These are phyloP conservation scores for Candida sanyaensis DNA, from an alignment of 1,139 yeast genomes.

Conservation along the genomic window DNA sequence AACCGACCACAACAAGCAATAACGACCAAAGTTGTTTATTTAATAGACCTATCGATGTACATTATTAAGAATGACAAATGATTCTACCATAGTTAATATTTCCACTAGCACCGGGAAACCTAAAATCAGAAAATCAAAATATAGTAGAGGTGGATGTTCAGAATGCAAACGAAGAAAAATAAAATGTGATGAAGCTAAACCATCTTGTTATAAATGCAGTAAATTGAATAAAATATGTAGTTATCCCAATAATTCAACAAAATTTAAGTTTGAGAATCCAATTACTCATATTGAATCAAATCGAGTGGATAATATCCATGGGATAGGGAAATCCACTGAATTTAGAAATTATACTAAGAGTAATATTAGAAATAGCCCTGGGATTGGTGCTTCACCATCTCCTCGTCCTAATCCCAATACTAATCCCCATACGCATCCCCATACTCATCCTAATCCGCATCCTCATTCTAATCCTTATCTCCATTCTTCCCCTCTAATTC, in stretches of 20 bases:
- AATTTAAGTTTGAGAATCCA: constrained; percentile 25
- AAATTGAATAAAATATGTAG: constrained; percentile 50
- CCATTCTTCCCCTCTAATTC: constrained; percentile 1
- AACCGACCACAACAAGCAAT: no score
- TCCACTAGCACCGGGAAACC: neutral
- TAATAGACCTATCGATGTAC: no score
- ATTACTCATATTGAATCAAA: neutral
- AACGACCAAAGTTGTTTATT: no score
- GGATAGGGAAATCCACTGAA: neutral
- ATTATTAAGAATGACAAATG: no score
- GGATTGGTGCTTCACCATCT: neutral
- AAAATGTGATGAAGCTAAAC: constrained; percentile 46
- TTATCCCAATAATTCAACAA: constrained; percentile 36
- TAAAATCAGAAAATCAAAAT: constrained; percentile 42
- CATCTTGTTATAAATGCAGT: constrained; percentile 43
- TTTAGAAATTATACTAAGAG: constrained; percentile 3
- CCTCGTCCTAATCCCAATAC: no score
- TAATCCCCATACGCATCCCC: no score
- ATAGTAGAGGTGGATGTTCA: constrained; percentile 61
- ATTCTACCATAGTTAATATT: no score
- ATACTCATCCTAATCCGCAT: no score
- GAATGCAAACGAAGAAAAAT: constrained; percentile 65
- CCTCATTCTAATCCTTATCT: no score
- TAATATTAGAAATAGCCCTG: neutral
- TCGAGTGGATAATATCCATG: neutral